Evolutionary conservation across 208 protist species (phyloP).

Genomic region (Wallacemonas sp.): DNA sequence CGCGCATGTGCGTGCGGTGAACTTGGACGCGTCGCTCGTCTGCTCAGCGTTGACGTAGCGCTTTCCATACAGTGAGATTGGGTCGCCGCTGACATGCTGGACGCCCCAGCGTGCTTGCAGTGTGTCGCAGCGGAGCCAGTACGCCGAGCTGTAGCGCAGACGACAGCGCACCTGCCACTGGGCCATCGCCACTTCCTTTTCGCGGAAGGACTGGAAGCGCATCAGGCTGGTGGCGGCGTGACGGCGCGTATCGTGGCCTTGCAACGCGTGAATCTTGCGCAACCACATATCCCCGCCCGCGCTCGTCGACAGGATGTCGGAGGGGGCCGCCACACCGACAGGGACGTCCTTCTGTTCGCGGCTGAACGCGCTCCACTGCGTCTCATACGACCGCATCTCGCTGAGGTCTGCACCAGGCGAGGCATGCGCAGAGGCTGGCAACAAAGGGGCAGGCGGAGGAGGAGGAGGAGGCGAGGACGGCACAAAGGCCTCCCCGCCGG

Average conservation of each 20-base stretch:
- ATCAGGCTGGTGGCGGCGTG: not conserved
- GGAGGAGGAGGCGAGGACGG: too few relatives aligned
- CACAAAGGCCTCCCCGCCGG: not conserved
- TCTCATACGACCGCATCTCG: not conserved
- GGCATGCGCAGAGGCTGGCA: too few relatives aligned
- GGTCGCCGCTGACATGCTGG: conserved; percentile 18
- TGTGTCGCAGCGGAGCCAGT: conserved; percentile 37
- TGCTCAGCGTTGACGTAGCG: conserved; percentile 57
- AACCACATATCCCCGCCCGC: not conserved
- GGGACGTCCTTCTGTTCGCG: not conserved
- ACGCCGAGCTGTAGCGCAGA: conserved; percentile 44
- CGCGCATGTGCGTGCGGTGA: conserved; percentile 35
- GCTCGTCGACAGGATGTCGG: too few relatives aligned
- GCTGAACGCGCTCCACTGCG: not conserved
- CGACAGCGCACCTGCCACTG: not conserved
- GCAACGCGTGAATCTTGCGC: not conserved
- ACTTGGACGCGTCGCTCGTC: conserved; percentile 55
- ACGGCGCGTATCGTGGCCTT: not conserved
- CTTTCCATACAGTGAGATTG: conserved; percentile 5
- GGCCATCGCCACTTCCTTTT: not conserved
- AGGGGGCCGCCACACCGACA: too few relatives aligned
- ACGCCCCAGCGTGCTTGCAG: conserved; percentile 46
- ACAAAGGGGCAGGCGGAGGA: too few relatives aligned
- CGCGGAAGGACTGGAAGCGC: conserved; percentile 14
- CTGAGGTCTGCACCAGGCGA: too few relatives aligned